These are phyloP conservation scores for Aureobasidium melanogenum DNA, from an alignment of 2,329 filamentous ascomycete genomes.

Conservation along the genomic window DNA sequence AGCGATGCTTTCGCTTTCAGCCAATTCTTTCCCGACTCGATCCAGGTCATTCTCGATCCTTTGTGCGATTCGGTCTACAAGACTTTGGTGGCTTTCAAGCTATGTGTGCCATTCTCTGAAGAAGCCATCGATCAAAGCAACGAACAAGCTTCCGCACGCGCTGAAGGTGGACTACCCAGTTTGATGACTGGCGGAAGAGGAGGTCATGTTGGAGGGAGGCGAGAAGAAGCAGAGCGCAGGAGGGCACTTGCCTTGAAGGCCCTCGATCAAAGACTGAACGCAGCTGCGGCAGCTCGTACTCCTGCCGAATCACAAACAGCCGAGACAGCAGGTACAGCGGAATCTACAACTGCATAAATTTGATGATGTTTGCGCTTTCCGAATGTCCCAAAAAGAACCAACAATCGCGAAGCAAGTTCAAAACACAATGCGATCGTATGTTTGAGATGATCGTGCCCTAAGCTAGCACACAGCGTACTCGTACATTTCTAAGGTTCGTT, in stretches of 20 bases:
- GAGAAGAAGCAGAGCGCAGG: conserved; percentile 85
- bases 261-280: conserved; percentile 77
- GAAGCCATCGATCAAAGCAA: conserved; percentile 69
- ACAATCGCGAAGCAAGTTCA: neutral
- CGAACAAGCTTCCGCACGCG: conserved; percentile 58
- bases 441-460: neutral
- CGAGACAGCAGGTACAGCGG: neutral
- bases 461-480: too few relatives aligned
- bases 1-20: conserved; percentile 95
- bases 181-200: conserved; percentile 44
- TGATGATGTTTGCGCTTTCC: neutral
- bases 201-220: conserved; percentile 48
- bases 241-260: conserved; percentile 84
- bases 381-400: neutral
- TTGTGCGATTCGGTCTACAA: conserved; percentile 69
- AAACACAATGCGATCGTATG: neutral
- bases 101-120: conserved; percentile 79
- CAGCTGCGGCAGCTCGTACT: conserved; percentile 48
- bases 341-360: neutral
- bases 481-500: neutral
- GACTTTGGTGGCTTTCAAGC: conserved; percentile 61
- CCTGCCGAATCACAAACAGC: neutral
- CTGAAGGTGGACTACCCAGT: conserved; percentile 52
- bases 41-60: conserved; percentile 67
- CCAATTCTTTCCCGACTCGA: conserved; percentile 82